A percentile compares a stretch with the other conserved stretches of the same genome.
Conservation (phyloP, 208 protist species). For the Vickermania ingenoplastis region DNA sequence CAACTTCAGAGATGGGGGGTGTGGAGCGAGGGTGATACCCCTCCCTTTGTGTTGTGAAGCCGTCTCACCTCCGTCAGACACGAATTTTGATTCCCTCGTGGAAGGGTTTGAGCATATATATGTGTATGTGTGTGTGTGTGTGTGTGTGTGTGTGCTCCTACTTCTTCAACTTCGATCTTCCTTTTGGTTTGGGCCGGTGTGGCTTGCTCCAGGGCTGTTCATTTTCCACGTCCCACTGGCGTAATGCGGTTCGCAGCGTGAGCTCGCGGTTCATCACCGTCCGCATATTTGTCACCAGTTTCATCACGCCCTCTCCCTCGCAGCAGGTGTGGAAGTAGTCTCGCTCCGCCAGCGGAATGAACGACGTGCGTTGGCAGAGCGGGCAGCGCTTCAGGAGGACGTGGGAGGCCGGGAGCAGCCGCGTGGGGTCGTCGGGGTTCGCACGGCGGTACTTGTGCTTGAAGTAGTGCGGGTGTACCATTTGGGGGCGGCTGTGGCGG, state of each 20-base stretch:
- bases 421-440: constrained; percentile 76
- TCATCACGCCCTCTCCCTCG: constrained; percentile 66
- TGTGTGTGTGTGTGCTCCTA: too few relatives aligned
- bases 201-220: constrained; percentile 69
- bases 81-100: too few relatives aligned
- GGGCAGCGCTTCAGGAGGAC: constrained; percentile 73
- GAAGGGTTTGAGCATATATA: too few relatives aligned
- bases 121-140: too few relatives aligned
- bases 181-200: constrained; percentile 75
- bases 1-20: too few relatives aligned
- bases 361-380: constrained; percentile 62
- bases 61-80: too few relatives aligned
- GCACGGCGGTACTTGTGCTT: constrained; percentile 25
- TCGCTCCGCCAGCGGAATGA: constrained; percentile 40
- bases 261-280: constrained; percentile 74
- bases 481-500: constrained; percentile 68
- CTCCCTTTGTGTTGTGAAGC: too few relatives aligned
- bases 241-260: constrained; percentile 30
- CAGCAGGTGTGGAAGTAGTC: constrained; percentile 82
- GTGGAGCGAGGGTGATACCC: too few relatives aligned
- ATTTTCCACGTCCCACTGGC: constrained; percentile 79
- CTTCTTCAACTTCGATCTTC: constrained; percentile 83
- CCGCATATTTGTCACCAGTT: constrained; percentile 56
- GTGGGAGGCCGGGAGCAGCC: constrained; percentile 63
- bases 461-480: constrained; percentile 62